These are phyloP conservation scores for Neurospora sp. DNA, from an alignment of 495 filamentous ascomycete genomes.

Conservation along the genomic window DNA sequence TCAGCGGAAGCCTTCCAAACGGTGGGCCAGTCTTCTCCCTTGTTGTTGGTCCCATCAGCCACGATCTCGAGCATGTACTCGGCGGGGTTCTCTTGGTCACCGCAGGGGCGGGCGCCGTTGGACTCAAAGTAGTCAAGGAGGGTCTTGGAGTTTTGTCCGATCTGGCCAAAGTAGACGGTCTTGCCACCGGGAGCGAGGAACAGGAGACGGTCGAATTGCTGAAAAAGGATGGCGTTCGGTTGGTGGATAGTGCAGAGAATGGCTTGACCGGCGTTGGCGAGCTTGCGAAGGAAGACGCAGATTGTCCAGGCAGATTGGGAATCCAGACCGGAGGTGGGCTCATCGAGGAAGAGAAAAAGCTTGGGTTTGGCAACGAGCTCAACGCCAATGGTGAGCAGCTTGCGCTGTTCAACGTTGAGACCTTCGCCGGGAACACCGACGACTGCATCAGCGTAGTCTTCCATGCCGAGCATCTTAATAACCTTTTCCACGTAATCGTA, in stretches of 20 bases:
- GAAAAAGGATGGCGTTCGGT: constrained; percentile 61
- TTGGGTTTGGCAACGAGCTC: constrained; percentile 83
- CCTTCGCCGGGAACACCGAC: constrained; percentile 70
- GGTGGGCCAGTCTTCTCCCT: constrained; percentile 66
- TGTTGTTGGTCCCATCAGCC: constrained; percentile 42
- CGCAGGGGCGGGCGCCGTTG: constrained; percentile 62
- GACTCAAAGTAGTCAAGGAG: constrained; percentile 41
- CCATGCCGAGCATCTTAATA: constrained; percentile 76
- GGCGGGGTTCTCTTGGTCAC: constrained; percentile 56
- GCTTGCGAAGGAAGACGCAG: constrained; percentile 74
- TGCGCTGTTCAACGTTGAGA: constrained; percentile 39
- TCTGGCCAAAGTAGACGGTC: constrained; percentile 56
- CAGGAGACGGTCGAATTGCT: constrained; percentile 63
- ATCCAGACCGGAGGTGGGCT: constrained; percentile 77
- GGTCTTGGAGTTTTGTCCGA: constrained; percentile 33
- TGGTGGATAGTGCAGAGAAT: constrained; percentile 72
- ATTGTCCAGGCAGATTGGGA: constrained; percentile 74
- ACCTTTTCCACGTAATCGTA: constrained; percentile 76
- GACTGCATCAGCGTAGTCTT: constrained; percentile 70
- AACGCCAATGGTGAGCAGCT: constrained; percentile 78
- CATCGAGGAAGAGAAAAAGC: constrained; percentile 64
- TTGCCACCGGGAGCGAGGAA: constrained; percentile 57
- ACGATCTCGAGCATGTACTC: constrained; percentile 87
- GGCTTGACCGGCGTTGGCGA: constrained; percentile 66
- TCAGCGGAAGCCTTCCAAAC: constrained; percentile 63